Conservation (phyloP, 225 moss, liverwort and hornwort genomes). For the Polytrichum formosum region DNA sequence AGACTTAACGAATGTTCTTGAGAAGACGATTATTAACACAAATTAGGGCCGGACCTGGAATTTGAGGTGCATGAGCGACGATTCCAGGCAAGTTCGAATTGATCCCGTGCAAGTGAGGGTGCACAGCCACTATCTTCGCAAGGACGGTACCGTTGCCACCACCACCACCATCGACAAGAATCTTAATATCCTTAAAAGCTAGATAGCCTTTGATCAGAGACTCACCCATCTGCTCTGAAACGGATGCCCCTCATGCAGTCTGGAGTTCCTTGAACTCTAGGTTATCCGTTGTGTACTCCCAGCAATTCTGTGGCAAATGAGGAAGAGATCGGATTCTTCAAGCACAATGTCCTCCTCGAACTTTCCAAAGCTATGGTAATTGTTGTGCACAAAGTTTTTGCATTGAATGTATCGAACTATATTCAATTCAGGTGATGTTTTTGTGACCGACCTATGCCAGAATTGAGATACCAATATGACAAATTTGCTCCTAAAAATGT, state of each 20-base stretch:
- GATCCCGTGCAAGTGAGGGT: conserved; percentile 44
- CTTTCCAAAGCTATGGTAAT: too few species aligned
- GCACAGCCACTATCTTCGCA: conserved; percentile 27
- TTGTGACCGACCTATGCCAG: too few species aligned
- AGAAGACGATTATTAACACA: too few species aligned
- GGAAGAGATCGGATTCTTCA: too few species aligned
- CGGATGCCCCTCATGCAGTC: not conserved
- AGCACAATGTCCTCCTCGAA: too few species aligned
- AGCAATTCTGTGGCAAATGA: not conserved
- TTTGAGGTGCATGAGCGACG: conserved; percentile 12
- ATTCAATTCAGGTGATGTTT: too few species aligned
- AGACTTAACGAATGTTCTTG: too few species aligned
- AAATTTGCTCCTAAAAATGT: not conserved
- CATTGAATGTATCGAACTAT: too few species aligned
- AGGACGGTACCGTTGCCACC: conserved; percentile 28
- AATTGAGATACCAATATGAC: too few species aligned
- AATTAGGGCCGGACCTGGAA: conserved; percentile 10
- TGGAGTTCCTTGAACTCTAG: conserved; percentile 17
- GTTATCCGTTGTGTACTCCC: conserved; percentile 22
- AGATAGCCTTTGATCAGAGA: conserved; percentile 14
- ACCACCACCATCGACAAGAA: conserved; percentile 51
- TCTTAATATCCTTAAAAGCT: conserved; percentile 23
- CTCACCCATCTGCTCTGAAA: conserved; percentile 3
- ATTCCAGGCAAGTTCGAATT: conserved; percentile 39
- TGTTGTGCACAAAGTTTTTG: too few species aligned